Evolutionary conservation across 371 early-diverging fungal genomes (phyloP).

Genomic region (Homolaphlyctis polyrhiza): DNA sequence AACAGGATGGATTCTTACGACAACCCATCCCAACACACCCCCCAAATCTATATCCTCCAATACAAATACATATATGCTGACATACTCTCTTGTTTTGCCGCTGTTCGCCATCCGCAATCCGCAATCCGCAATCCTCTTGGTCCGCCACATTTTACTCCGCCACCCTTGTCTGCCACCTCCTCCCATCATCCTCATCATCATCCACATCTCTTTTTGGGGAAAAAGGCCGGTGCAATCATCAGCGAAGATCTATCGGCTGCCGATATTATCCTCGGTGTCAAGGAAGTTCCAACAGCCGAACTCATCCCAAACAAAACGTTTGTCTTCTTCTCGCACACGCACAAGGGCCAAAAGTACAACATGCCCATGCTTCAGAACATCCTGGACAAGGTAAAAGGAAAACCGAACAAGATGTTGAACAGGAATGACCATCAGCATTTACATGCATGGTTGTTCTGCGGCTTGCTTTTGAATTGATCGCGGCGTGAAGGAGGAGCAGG

Average conservation of each 20-base stretch:
- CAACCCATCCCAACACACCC: no score
- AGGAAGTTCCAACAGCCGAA: constrained; percentile 86
- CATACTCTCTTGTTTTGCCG: no score
- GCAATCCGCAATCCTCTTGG: background rate
- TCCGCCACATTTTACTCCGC: constrained; percentile 1
- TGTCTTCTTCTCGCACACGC: constrained; percentile 94
- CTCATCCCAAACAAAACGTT: constrained; percentile 86
- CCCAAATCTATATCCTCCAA: no score
- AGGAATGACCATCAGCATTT: no score
- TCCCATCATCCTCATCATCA: background rate
- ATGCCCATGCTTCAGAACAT: constrained; percentile 84
- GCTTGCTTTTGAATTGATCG: no score
- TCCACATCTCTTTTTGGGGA: background rate
- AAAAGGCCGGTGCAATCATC: constrained; percentile 79
- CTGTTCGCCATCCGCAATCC: background rate
- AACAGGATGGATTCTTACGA: no score
- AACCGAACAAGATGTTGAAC: no score
- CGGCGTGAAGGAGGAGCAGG: no score
- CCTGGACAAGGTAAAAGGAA: no score
- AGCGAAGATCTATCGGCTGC: constrained; percentile 83
- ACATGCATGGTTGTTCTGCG: no score
- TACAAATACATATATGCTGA: no score
- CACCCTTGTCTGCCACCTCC: background rate
- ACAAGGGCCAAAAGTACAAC: constrained; percentile 92
- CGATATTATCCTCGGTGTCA: constrained; percentile 93